Evolutionary conservation across 1,284 basidiomycete species (phyloP).

Genomic region (Caloboletus firmus): DNA sequence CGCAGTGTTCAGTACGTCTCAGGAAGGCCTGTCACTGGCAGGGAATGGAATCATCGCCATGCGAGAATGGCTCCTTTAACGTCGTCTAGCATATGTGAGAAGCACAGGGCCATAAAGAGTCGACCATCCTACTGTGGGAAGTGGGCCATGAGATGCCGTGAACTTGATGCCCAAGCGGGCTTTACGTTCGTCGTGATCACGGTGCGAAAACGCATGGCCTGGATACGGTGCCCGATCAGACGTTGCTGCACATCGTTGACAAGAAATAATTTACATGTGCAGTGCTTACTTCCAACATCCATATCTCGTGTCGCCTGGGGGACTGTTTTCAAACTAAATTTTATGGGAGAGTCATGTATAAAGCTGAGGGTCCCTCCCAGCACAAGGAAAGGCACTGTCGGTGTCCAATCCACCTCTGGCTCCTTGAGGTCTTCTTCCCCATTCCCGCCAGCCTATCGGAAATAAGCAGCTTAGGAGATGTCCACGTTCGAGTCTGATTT

Average conservation of each 20-base stretch:
- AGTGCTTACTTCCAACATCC: slow-evolving; percentile 18
- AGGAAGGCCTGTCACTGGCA: slow-evolving; percentile 12
- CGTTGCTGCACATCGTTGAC: slow-evolving; percentile 8
- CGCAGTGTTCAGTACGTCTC: slow-evolving; percentile 23
- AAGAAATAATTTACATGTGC: slow-evolving; percentile 20
- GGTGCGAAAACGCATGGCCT: slow-evolving; percentile 23
- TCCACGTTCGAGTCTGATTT: slow-evolving; percentile 29
- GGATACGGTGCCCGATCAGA: slow-evolving; percentile 24
- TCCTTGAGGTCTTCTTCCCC: slow-evolving; percentile 11
- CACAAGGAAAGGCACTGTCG: slow-evolving; percentile 3
- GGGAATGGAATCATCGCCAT: slow-evolving; percentile 27
- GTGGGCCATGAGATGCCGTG: slow-evolving; percentile 13
- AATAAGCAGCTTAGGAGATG: slow-evolving; percentile 20
- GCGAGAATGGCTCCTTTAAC: slow-evolving; percentile 17
- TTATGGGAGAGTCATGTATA: slow-evolving; percentile 21
- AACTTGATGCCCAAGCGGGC: slow-evolving; percentile 3
- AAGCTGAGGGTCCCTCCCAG: slow-evolving; percentile 16
- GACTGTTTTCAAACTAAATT: slow-evolving; percentile 24
- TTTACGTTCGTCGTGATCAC: slow-evolving; percentile 19
- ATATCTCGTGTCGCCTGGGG: slow-evolving; percentile 26
- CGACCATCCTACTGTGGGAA: slow-evolving; percentile 20
- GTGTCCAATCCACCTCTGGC: slow-evolving; percentile 4
- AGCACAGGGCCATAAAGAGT: slow-evolving; percentile 13
- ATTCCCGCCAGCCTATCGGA: slow-evolving; percentile 12
- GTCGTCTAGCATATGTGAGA: slow-evolving; percentile 21